Percentiles rank a stretch among this genome's conserved stretches.
phyloP scores from a whole-genome alignment of 768 basidiomycete genomes.

The Rhodotorula paludigena region DNA sequence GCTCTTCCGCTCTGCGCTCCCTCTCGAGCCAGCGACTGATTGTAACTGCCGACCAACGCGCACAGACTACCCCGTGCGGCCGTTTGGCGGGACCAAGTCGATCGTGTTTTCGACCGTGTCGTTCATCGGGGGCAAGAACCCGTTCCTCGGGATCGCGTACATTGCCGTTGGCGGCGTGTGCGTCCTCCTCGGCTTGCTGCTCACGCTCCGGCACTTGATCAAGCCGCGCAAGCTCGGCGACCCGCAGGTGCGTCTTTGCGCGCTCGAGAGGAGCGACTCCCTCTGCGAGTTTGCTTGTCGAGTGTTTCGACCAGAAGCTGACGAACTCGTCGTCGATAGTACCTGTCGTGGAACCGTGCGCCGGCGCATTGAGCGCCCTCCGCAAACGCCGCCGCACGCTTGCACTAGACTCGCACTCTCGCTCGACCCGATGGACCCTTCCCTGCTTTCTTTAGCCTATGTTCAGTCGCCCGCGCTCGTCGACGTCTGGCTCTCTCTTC shows the following conservation, averaged over 20 bases:
- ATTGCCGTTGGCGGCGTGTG: constrained; percentile 82
- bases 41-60: neutral
- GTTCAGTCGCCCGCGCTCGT: too few relatives aligned
- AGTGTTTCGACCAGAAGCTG: neutral
- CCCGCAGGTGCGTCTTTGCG: constrained; percentile 18
- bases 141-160: constrained; percentile 98
- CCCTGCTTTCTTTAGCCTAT: neutral
- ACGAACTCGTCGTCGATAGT: neutral
- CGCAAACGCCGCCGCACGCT: too few relatives aligned
- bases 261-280: too few relatives aligned
- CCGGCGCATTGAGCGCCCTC: constrained; percentile 10
- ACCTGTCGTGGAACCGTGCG: constrained; percentile 31
- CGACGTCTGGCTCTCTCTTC: too few relatives aligned
- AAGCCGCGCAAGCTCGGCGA: constrained; percentile 70
- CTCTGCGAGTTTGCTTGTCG: neutral
- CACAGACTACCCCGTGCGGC: constrained; percentile 82
- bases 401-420: neutral
- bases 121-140: constrained; percentile 97
- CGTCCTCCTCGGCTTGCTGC: constrained; percentile 75
- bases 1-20: neutral
- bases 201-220: constrained; percentile 85
- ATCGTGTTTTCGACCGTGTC: constrained; percentile 95
- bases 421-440: neutral
- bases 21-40: neutral
- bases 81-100: constrained; percentile 91